Conservation (phyloP, 805 yeast species). For the Cyberlindnera maritima region DNA sequence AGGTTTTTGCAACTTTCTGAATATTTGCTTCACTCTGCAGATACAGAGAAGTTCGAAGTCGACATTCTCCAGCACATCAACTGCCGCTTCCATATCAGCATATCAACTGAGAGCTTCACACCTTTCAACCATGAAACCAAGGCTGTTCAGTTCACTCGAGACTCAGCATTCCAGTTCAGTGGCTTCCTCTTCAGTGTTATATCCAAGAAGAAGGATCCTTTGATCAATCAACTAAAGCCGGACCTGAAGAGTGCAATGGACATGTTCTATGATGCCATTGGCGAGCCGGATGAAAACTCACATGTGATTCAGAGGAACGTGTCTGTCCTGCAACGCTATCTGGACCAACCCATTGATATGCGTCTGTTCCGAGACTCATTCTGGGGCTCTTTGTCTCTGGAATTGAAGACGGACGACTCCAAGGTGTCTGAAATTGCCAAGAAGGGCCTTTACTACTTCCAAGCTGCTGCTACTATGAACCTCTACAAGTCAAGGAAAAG, state of each 20-base stretch:
- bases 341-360: slow-evolving; percentile 45
- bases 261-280: slow-evolving; percentile 64
- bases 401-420: slow-evolving; percentile 30
- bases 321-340: slow-evolving; percentile 41
- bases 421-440: slow-evolving; percentile 37
- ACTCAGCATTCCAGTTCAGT: slow-evolving; percentile 39
- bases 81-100: slow-evolving; percentile 71
- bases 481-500: slow-evolving; percentile 67
- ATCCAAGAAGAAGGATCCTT: slow-evolving; percentile 54
- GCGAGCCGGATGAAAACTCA: slow-evolving; percentile 51
- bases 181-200: slow-evolving; percentile 54
- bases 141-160: slow-evolving; percentile 36
- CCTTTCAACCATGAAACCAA: slow-evolving; percentile 66
- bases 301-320: slow-evolving; percentile 45
- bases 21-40: slow-evolving; percentile 43
- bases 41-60: slow-evolving; percentile 48
- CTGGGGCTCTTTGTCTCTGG: slow-evolving; percentile 43
- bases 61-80: slow-evolving; percentile 75
- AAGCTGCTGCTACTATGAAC: slow-evolving; percentile 67
- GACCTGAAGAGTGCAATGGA: slow-evolving; percentile 77
- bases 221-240: slow-evolving; percentile 56
- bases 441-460: slow-evolving; percentile 64
- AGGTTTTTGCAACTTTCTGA: slow-evolving; percentile 60
- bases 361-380: slow-evolving; percentile 47
- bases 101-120: slow-evolving; percentile 55